Evolutionary conservation across 2,329 filamentous ascomycete genomes (phyloP).

Genomic region (Alternaria consortialis): DNA sequence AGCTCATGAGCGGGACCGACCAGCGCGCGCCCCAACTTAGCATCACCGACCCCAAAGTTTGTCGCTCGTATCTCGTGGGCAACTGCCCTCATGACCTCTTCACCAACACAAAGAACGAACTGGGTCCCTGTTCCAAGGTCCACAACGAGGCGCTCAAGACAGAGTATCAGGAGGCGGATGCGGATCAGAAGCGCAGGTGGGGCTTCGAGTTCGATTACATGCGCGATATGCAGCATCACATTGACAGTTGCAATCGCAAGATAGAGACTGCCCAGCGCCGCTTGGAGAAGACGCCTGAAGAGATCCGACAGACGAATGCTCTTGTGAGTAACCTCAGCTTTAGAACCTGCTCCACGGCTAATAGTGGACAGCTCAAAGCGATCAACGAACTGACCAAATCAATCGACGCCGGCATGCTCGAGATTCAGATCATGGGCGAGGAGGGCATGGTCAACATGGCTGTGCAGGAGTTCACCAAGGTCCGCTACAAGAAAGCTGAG

Average conservation of each 20-base stretch:
- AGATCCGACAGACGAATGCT: slow-evolving; percentile 93
- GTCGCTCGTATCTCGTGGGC: slow-evolving; percentile 90
- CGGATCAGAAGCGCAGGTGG: slow-evolving; percentile 76
- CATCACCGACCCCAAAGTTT: slow-evolving; percentile 91
- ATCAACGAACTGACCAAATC: slow-evolving; percentile 83
- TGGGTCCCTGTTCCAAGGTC: slow-evolving; percentile 86
- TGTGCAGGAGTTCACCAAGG: slow-evolving; percentile 86
- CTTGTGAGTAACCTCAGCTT: slow-evolving; percentile 61
- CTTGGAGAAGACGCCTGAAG: slow-evolving; percentile 96
- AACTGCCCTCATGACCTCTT: slow-evolving; percentile 98
- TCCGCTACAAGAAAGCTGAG: slow-evolving; percentile 79
- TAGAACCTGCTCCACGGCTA: slow-evolving; percentile 16
- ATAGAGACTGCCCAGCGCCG: slow-evolving; percentile 91
- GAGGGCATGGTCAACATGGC: slow-evolving; percentile 81
- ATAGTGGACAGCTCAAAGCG: slow-evolving; percentile 69
- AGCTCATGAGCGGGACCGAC: slow-evolving; percentile 79
- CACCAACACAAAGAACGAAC: slow-evolving; percentile 98
- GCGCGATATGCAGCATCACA: slow-evolving; percentile 94
- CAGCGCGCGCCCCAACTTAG: slow-evolving; percentile 82
- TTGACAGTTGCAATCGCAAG: slow-evolving; percentile 93
- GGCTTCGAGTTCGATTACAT: slow-evolving; percentile 98
- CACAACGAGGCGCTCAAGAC: slow-evolving; percentile 88
- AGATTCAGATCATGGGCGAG: slow-evolving; percentile 86
- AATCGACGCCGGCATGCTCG: slow-evolving; percentile 82
- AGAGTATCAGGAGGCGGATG: slow-evolving; percentile 81